These are phyloP conservation scores for Magnaporthales sp. DNA, from an alignment of 2,329 filamentous ascomycete genomes.

Conservation along the genomic window DNA sequence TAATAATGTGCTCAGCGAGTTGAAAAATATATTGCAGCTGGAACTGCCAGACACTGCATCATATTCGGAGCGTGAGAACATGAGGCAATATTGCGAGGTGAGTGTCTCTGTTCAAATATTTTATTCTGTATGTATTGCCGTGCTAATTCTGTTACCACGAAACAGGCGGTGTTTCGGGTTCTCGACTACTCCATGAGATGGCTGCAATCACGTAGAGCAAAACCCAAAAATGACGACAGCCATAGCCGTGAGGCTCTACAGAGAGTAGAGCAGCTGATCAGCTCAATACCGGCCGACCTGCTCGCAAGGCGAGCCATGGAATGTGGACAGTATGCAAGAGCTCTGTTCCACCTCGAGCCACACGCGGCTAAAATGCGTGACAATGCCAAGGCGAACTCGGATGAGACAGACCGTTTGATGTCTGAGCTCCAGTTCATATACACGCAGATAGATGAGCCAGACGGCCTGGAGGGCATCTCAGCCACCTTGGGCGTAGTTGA, in stretches of 20 bases:
- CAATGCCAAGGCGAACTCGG: conserved; percentile 25
- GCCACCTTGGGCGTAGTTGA: conserved; percentile 79
- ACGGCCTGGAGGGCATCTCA: conserved; percentile 91
- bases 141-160: neutral
- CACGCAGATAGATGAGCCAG: conserved; percentile 93
- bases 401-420: conserved; percentile 57
- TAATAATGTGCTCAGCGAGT: conserved; percentile 59
- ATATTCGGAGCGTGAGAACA: conserved; percentile 60
- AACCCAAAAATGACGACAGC: conserved; percentile 30
- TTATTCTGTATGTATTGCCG: conserved; percentile 12
- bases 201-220: conserved; percentile 65
- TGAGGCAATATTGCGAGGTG: conserved; percentile 83
- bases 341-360: conserved; percentile 90
- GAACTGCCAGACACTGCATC: conserved; percentile 39
- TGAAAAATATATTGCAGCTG: conserved; percentile 65
- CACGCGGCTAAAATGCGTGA: conserved; percentile 43
- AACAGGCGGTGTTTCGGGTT: conserved; percentile 77
- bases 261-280: conserved; percentile 41
- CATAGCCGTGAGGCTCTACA: conserved; percentile 23
- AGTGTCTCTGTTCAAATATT: conserved; percentile 16
- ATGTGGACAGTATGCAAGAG: conserved; percentile 85
- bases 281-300: conserved; percentile 64
- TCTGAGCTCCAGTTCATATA: conserved; percentile 87
- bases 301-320: conserved; percentile 78
- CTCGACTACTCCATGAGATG: conserved; percentile 89